Percentiles rank a stretch among this genome's conserved stretches.
Conservation (phyloP, 2,329 filamentous ascomycete genomes). For the Trichophyton schoenleinii region DNA sequence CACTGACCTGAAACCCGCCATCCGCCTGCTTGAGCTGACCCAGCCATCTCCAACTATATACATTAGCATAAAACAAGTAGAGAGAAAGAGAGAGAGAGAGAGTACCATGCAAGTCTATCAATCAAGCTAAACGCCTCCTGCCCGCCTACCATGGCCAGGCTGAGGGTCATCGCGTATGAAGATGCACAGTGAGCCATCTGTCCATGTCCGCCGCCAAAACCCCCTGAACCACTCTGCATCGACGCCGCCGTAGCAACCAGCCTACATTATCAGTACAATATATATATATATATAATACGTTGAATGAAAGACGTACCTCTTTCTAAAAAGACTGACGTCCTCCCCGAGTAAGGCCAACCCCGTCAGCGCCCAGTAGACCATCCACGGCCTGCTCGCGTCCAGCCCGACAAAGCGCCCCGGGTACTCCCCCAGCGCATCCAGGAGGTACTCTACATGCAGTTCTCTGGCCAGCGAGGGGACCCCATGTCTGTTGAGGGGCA, state of each 20-base stretch:
- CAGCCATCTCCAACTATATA: slow-evolving; percentile 64
- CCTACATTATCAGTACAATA: slow-evolving; percentile 22
- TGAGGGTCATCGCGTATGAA: slow-evolving; percentile 72
- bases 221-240: slow-evolving; percentile 71
- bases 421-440: slow-evolving; percentile 43
- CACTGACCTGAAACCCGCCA: slow-evolving; percentile 79
- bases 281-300: too few species aligned
- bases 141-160: slow-evolving; percentile 66
- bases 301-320: background rate
- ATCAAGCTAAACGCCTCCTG: slow-evolving; percentile 60
- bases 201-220: slow-evolving; percentile 87
- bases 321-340: slow-evolving; percentile 39
- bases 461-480: slow-evolving; percentile 60
- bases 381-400: slow-evolving; percentile 85
- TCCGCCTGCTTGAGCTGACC: slow-evolving; percentile 71
- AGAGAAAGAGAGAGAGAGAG: background rate
- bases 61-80: background rate
- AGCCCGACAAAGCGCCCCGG: slow-evolving; percentile 58
- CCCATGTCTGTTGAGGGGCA: slow-evolving; percentile 53
- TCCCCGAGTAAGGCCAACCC: slow-evolving; percentile 65
- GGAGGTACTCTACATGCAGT: slow-evolving; percentile 39
- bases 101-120: slow-evolving; percentile 60
- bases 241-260: slow-evolving; percentile 62
- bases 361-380: slow-evolving; percentile 82
- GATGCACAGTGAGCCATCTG: slow-evolving; percentile 81